phyloP scores from a whole-genome alignment of 768 basidiomycete species.

The Serendipita sp. region DNA sequence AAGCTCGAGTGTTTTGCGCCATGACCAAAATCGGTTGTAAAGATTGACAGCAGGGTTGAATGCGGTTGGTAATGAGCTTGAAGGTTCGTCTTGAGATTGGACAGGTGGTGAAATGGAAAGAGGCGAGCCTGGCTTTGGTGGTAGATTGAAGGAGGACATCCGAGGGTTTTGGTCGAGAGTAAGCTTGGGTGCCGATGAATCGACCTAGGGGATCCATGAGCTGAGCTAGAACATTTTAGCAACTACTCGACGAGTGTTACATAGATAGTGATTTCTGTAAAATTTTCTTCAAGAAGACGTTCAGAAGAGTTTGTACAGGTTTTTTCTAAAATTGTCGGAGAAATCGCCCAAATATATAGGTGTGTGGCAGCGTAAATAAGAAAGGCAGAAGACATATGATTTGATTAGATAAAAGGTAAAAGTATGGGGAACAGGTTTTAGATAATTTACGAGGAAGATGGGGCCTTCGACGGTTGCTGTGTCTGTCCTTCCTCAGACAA shows the following conservation, averaged over 20 bases:
- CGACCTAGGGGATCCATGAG: not conserved
- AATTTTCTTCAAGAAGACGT: no score
- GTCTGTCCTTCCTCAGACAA: no score
- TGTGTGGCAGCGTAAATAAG: no score
- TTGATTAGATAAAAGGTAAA: no score
- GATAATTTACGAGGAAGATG: no score
- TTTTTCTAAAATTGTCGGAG: no score
- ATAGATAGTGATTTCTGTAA: not conserved
- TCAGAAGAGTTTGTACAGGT: not conserved
- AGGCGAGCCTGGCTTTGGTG: not conserved
- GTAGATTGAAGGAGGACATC: not conserved
- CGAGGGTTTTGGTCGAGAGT: not conserved
- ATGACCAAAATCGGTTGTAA: conserved; percentile 59
- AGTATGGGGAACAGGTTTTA: no score
- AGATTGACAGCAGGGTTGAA: conserved; percentile 42
- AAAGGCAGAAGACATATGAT: no score
- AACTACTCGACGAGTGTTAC: not conserved
- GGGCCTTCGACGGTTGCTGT: no score
- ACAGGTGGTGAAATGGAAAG: not conserved
- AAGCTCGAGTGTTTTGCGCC: conserved; percentile 61
- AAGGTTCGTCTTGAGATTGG: not conserved
- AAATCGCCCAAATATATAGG: no score
- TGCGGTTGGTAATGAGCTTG: conserved; percentile 7
- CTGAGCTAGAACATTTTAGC: not conserved
- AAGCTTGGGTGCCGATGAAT: not conserved